Evolutionary conservation across 208 protist species (phyloP), one percentile per base, ranked within the genome.

Genomic region (Wallacemonas sp.): DNA sequence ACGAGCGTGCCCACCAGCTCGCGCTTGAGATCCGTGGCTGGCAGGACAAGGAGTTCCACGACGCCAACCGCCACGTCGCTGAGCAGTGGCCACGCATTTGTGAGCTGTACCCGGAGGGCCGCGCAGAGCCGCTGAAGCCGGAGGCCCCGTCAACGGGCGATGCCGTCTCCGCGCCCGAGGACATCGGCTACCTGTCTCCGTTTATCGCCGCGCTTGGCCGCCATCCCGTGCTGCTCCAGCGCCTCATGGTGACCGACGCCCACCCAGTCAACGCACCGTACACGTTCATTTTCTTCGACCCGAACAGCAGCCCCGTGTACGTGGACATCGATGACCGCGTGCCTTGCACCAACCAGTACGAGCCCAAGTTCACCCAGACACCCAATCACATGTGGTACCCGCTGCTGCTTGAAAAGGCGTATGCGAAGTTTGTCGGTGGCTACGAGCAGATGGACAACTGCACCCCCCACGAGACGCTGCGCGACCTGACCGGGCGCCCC

Each of bases 351-450:
- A 51, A 51, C 22, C 58, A 72, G 39, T 47, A 46, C 39, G 60
- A 79, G 63, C 83, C 90, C 27, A 82, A 86, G 72, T 95, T 91
- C 59, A 66, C 75, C 34, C 83, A 77, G 34, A 70, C 81, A 11
- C 77, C 86, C 14, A 66, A 67, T 17, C 81, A 67, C 21, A 47
- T 72, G 60, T 91, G 82, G 82, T 97, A 82, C 36, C 89, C 91
- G 28, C 63, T 94, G 38, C 70, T 97, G 41, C 72, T 97, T 49
- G 89, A 97, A 75, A 97, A 97, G 75, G 91, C 91, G 15, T 97
- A 97, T 59, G 91, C 91, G 9, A 97, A 97, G 78, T 94, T 97
- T 72, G 80, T 94, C 14, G 87, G 89, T 56, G 85, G 87, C 28
- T 97, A 94, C 76, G 76, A 81, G 31, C 66, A 77, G 41, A 66